Base-by-base conservation (phyloP, 2,329 filamentous ascomycete genomes). In the Colletotrichum noveboracense region DNA sequence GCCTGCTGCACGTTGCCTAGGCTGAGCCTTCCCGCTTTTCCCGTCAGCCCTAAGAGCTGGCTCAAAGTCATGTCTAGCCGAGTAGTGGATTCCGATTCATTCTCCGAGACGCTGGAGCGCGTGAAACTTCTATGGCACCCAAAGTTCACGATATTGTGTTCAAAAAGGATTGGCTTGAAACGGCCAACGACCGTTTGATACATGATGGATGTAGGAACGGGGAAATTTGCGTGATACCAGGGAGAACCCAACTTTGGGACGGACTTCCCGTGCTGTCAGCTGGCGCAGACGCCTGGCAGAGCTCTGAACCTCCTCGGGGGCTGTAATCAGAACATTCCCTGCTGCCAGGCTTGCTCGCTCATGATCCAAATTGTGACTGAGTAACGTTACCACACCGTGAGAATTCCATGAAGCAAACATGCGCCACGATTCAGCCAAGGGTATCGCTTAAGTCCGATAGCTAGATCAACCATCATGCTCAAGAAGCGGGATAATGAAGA, bases 361-460 rank as follows among this genome's bases (percentile, higher is more conserved):
- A 28, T 26, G 28, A 6, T 24, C 16, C 24, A 21, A 16, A 38
- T 71, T 9, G 28, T 38, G 26, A 43, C 16, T 58, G 67, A 55
- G 73, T 68, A 73, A 75, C 69, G 70, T 68, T 62, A 43, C 68
- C 24, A 34, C 16, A 26, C 21, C 24, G 30, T 28, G 24, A n/a
- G 32, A 52, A 56, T 48, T 43, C 21, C 13, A 16, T 6, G 26
- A 21, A 60, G 66, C 26, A 18, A 21, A 21, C 26, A 32, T 43
- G 24, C n/a, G 13, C 32, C 32, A 58, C 62, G 16, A 55, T 38
- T 52, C 24, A 72, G 56, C 32, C 30, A 28, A 32, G 58, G 26
- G 18, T 38, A 34, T 72, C 69, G 73, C 73, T 43, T 26, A 75
- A 72, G 36, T 72, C 73, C 70, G 70, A 62, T 9, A 14, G 24